These are phyloP conservation scores for Canariomyces notabilis DNA, from an alignment of 2,329 filamentous ascomycete species.

Conservation along the genomic window DNA sequence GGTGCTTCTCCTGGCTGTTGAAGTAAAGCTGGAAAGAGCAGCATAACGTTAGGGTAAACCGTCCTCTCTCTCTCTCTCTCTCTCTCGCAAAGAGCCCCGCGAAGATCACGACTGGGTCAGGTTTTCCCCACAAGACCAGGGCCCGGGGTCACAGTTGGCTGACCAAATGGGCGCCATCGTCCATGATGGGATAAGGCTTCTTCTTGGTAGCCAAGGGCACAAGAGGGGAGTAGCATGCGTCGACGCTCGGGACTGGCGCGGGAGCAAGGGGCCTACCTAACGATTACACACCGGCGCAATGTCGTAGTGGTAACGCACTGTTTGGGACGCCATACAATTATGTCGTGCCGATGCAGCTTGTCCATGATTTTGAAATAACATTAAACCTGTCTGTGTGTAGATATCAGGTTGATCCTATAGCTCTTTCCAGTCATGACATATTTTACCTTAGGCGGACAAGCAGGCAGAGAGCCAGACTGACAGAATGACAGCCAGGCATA, in stretches of 20 bases:
- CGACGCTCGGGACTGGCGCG: not conserved
- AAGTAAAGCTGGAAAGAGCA: not conserved
- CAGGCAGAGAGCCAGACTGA: no score
- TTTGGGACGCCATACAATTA: no score
- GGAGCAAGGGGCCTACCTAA: not conserved
- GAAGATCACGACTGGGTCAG: slow-evolving; percentile 6
- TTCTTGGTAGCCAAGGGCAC: not conserved
- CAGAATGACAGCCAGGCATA: no score
- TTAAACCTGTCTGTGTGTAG: no score
- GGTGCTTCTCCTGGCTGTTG: not conserved
- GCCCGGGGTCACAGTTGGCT: not conserved
- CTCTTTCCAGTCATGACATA: no score
- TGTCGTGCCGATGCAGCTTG: no score
- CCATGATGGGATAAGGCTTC: not conserved
- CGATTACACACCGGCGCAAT: no score
- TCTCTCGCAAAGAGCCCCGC: slow-evolving; percentile 11
- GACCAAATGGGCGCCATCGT: not conserved
- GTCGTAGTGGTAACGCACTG: no score
- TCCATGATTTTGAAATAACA: no score
- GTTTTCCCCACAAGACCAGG: slow-evolving; percentile 5
- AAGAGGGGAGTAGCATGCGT: not conserved
- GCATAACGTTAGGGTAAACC: not conserved
- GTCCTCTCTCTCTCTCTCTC: no score
- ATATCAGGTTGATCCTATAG: no score
- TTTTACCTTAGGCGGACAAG: no score